These are phyloP conservation scores for Populus trichocarpa DNA, from an alignment of 441 rosid species.

Conservation along the genomic window DNA sequence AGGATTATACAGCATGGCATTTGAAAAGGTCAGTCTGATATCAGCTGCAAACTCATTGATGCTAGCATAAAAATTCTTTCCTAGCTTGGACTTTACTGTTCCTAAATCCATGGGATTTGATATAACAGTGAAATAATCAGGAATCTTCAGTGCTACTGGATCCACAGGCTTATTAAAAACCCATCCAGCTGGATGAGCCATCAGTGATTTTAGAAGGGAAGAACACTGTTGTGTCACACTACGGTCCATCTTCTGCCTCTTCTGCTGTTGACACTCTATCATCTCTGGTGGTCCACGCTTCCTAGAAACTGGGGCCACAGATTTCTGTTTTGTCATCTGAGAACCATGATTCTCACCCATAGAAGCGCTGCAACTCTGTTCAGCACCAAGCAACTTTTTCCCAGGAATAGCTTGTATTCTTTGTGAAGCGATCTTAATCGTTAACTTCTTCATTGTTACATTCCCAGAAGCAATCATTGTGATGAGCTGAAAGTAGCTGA, in stretches of 20 bases:
- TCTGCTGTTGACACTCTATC: conserved; percentile 35
- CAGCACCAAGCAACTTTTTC: conserved; percentile 24
- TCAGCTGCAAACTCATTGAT: conserved; percentile 46
- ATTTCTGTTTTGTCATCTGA: conserved; percentile 17
- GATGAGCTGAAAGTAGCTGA: conserved; percentile 7
- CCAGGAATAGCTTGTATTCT: conserved; percentile 30
- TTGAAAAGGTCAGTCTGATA: conserved; percentile 50
- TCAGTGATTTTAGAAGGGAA: conserved; percentile 35
- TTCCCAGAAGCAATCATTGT: conserved; percentile 42
- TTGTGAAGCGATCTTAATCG: conserved; percentile 45
- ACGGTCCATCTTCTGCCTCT: conserved; percentile 62
- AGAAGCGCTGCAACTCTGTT: not conserved
- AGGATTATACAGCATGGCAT: conserved; percentile 56
- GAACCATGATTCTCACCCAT: conserved; percentile 16
- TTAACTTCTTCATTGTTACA: conserved; percentile 42
- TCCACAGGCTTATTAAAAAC: conserved; percentile 52
- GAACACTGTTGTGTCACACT: conserved; percentile 46
- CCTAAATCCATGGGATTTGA: conserved; percentile 62
- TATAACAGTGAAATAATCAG: conserved; percentile 48
- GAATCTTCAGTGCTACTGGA: conserved; percentile 35
- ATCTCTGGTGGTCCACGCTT: conserved; percentile 45
- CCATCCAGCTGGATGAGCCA: conserved; percentile 46
- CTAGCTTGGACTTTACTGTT: conserved; percentile 46
- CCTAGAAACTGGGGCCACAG: conserved; percentile 1
- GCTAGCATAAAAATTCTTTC: conserved; percentile 24